Conservation (phyloP, 2,329 filamentous ascomycete species). For the Diaporthe australafricana region DNA sequence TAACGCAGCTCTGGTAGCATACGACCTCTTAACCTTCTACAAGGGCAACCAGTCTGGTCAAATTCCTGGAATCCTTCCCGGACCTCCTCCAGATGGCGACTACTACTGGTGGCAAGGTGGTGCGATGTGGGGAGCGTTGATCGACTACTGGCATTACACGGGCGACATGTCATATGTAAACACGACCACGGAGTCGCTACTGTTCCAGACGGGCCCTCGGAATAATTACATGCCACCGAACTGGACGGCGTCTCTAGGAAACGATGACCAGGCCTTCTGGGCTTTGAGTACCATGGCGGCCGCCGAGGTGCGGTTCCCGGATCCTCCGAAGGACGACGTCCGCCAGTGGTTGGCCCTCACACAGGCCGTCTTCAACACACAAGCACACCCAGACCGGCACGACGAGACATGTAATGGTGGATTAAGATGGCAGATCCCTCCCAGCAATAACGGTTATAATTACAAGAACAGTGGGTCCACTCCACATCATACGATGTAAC, state of each 20-base stretch:
- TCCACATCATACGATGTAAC: constrained; percentile 7
- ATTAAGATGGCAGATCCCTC: constrained; percentile 73
- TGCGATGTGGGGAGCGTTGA: constrained; percentile 70
- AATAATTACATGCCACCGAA: constrained; percentile 46
- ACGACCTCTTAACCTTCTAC: constrained; percentile 57
- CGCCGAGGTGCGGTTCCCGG: constrained; percentile 65
- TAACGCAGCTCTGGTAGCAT: constrained; percentile 33
- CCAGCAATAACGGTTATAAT: constrained; percentile 70
- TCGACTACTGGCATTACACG: constrained; percentile 75
- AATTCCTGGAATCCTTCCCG: constrained; percentile 59
- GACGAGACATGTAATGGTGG: constrained; percentile 68
- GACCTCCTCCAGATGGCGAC: constrained; percentile 57
- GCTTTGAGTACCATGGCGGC: constrained; percentile 69
- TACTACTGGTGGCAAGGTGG: constrained; percentile 78
- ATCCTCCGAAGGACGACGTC: constrained; percentile 61
- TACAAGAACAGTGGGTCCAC: constrained; percentile 62
- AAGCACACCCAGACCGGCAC: constrained; percentile 68
- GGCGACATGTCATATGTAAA: constrained; percentile 69
- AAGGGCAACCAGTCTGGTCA: constrained; percentile 56
- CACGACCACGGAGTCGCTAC: constrained; percentile 44
- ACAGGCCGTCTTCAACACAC: constrained; percentile 70
- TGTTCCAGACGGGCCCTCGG: constrained; percentile 43
- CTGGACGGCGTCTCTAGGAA: constrained; percentile 52
- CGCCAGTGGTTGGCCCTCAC: constrained; percentile 63
- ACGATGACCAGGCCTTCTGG: constrained; percentile 77